A percentile compares a stretch with the other conserved stretches of the same genome.
Conservation (phyloP, 225 moss, liverwort and hornwort genomes). For the Antitrichia curtipendula region DNA sequence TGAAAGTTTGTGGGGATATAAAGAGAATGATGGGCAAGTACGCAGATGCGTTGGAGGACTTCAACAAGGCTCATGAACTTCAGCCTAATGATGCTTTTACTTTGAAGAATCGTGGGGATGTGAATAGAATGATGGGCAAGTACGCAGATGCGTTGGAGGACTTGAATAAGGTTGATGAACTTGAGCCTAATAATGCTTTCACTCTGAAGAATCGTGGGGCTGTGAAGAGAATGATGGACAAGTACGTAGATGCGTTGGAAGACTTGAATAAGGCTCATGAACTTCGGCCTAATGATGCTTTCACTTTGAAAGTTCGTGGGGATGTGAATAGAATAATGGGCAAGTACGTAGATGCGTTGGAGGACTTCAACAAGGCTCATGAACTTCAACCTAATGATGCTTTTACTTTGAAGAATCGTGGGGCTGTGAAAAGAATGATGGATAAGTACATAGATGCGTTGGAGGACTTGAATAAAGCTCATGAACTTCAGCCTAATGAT, state of each 20-base stretch:
- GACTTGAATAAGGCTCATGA: background rate
- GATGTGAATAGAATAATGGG: fast-evolving
- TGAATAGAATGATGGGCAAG: background rate
- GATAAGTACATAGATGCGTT: no score
- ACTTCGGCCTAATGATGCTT: background rate
- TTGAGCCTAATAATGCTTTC: no score
- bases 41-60: background rate
- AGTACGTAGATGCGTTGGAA: fast-evolving
- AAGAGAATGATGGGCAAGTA: no score
- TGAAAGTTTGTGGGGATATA: no score
- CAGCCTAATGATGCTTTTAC: no score
- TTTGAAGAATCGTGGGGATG: fast-evolving
- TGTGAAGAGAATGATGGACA: fast-evolving
- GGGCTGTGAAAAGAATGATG: no score
- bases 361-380: no score
- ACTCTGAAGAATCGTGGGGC: background rate
- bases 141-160: background rate
- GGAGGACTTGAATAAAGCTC: no score
- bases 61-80: background rate
- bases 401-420: no score
- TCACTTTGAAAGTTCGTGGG: fast-evolving
- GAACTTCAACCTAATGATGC: no score
- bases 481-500: no score
- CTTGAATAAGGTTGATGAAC: background rate
- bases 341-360: background rate